These are phyloP conservation scores for Adansonia grandidieri DNA, from an alignment of 441 rosid species.

Conservation along the genomic window DNA sequence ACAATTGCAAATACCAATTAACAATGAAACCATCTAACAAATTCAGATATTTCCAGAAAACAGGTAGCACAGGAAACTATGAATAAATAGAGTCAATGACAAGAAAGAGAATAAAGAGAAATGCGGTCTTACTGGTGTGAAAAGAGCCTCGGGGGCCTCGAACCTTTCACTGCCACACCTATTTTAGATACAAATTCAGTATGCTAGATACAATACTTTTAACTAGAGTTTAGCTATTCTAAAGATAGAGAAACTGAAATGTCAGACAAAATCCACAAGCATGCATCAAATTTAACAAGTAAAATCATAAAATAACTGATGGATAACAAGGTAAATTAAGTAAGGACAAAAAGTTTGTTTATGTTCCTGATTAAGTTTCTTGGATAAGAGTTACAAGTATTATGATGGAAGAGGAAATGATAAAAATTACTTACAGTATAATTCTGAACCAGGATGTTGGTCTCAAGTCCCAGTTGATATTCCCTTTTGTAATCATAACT, in stretches of 20 bases:
- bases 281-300: not conserved
- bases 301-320: not conserved
- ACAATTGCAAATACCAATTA: not conserved
- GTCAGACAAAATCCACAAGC: not conserved
- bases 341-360: not conserved
- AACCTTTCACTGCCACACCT: conserved; percentile 97
- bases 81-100: not conserved
- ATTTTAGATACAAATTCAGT: conserved; percentile 29
- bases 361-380: not conserved
- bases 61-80: not conserved
- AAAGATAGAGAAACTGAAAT: conserved; percentile 21
- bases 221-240: not conserved
- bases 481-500: conserved; percentile 98
- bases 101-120: conserved; percentile 2
- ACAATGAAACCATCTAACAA: not conserved
- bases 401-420: conserved; percentile 5
- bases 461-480: conserved; percentile 90
- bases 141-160: conserved; percentile 61
- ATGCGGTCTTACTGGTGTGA: conserved; percentile 65
- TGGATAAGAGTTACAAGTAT: not conserved
- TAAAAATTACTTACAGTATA: conserved; percentile 61
- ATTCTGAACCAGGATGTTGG: conserved; percentile 90
- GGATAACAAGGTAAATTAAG: not conserved
- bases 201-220: conserved; percentile 1
- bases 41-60: conserved; percentile 18